Conservation (phyloP, 2,329 filamentous ascomycete species). For the Fusarium graminum region DNA sequence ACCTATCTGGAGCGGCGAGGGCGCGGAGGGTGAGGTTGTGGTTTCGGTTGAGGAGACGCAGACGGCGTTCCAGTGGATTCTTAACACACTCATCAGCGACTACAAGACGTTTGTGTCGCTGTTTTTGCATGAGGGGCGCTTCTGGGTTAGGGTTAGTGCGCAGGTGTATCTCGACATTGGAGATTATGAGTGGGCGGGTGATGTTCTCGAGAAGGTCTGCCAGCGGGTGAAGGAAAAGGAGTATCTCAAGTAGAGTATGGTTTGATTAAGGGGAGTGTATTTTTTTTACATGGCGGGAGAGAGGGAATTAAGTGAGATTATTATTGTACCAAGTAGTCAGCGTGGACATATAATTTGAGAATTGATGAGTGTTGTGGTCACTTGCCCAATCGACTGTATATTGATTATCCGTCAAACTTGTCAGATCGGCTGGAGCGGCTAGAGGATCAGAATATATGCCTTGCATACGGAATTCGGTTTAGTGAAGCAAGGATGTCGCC, state of each 20-base stretch:
- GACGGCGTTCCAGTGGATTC: constrained; percentile 69
- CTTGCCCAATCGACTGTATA: too few relatives aligned
- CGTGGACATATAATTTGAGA: background rate
- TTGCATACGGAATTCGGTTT: background rate
- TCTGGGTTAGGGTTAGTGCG: constrained; percentile 81
- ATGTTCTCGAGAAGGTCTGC: constrained; percentile 66
- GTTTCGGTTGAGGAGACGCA: constrained; percentile 52
- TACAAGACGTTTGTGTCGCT: constrained; percentile 79
- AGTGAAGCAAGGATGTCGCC: constrained; percentile 3
- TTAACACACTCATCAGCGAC: constrained; percentile 65
- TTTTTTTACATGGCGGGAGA: too few relatives aligned
- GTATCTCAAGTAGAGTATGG: constrained; percentile 42
- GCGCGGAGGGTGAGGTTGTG: constrained; percentile 48
- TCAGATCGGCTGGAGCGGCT: too few relatives aligned
- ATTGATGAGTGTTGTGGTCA: background rate
- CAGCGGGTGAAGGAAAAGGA: constrained; percentile 57
- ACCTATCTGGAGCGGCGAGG: constrained; percentile 66
- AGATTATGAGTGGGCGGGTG: constrained; percentile 80
- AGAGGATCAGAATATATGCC: too few relatives aligned
- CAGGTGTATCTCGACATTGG: constrained; percentile 86
- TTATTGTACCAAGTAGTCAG: accelerated
- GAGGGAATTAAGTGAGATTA: background rate
- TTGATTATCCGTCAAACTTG: too few relatives aligned
- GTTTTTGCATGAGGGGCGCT: constrained; percentile 69
- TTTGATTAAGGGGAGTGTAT: background rate